Evolutionary conservation across 768 basidiomycete genomes (phyloP).

Genomic region (Pseudohyphozyma bogoriensis): DNA sequence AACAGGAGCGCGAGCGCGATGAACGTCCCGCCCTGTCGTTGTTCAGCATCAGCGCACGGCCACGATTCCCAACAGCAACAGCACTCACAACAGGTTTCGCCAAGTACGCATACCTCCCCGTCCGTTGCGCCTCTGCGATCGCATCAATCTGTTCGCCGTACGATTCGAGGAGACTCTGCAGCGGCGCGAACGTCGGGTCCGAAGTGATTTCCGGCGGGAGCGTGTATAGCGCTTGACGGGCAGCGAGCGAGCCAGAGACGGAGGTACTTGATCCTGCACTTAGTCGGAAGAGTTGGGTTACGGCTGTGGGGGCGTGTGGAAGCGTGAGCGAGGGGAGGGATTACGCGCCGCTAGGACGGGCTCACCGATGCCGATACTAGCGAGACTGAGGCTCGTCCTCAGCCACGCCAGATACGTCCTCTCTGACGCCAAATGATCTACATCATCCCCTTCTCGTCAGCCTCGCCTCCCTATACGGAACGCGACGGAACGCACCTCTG

Average conservation of each 20-base stretch:
- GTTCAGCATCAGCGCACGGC: not conserved
- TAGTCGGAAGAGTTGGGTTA: conserved; percentile 24
- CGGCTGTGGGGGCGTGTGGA: not conserved
- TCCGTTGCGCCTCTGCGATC: too few relatives aligned
- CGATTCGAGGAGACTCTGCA: too few relatives aligned
- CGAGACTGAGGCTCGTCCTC: conserved; percentile 42
- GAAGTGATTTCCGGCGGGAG: too few relatives aligned
- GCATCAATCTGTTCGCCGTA: too few relatives aligned
- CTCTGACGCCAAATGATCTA: conserved; percentile 49
- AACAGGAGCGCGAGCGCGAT: conserved; percentile 18
- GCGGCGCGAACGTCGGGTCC: too few relatives aligned
- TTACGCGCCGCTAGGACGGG: not conserved
- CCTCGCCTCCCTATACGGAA: too few relatives aligned
- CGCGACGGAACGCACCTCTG: too few relatives aligned
- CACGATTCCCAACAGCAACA: not conserved
- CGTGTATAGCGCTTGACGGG: too few relatives aligned
- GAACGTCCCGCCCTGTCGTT: conserved; percentile 10
- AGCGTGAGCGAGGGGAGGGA: not conserved
- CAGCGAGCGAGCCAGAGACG: too few relatives aligned
- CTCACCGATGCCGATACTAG: conserved; percentile 20
- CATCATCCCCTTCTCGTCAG: too few relatives aligned
- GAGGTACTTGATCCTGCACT: too few relatives aligned
- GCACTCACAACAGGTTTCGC: conserved; percentile 14
- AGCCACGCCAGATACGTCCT: conserved; percentile 49
- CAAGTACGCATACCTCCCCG: conserved; percentile 13